A percentile compares a stretch with the other conserved stretches of the same genome.
phyloP scores from a whole-genome alignment of 1,284 basidiomycete genomes.

The Termitomyces sp. region DNA sequence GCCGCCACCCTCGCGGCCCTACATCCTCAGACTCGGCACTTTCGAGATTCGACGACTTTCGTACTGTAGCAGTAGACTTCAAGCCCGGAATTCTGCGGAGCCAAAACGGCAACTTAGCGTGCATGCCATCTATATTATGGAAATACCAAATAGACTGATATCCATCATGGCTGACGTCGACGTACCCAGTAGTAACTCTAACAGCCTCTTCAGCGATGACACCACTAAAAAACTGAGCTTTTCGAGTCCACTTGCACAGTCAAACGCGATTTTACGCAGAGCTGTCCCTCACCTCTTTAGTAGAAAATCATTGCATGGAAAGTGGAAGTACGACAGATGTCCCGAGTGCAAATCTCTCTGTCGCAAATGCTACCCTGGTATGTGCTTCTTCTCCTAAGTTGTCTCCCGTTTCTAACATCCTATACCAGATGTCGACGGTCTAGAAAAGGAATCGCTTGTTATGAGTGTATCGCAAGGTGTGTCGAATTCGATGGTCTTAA shows the following conservation, averaged over 20 bases:
- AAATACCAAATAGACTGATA: not conserved
- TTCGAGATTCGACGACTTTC: not conserved
- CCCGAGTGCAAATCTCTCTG: not conserved
- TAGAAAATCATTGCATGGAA: not conserved
- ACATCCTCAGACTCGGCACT: not conserved
- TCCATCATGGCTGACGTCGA: not conserved
- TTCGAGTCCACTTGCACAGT: not conserved
- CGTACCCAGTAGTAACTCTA: not conserved
- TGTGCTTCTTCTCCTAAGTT: not conserved
- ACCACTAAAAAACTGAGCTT: not conserved
- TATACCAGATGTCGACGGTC: not conserved
- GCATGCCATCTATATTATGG: not conserved
- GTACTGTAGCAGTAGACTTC: not conserved
- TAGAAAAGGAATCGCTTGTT: not conserved
- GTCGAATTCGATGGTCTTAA: not conserved
- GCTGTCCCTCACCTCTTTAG: not conserved
- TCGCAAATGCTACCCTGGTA: not conserved
- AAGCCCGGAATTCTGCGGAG: not conserved
- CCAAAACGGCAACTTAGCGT: not conserved
- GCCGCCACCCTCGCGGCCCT: too few relatives aligned
- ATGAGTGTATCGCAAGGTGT: not conserved
- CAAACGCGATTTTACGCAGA: not conserved
- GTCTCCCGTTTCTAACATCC: not conserved
- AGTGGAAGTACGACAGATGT: not conserved
- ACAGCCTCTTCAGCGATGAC: not conserved